Conservation (phyloP, 2,329 filamentous ascomycete genomes). For the Mycosphaerella arachidis region DNA sequence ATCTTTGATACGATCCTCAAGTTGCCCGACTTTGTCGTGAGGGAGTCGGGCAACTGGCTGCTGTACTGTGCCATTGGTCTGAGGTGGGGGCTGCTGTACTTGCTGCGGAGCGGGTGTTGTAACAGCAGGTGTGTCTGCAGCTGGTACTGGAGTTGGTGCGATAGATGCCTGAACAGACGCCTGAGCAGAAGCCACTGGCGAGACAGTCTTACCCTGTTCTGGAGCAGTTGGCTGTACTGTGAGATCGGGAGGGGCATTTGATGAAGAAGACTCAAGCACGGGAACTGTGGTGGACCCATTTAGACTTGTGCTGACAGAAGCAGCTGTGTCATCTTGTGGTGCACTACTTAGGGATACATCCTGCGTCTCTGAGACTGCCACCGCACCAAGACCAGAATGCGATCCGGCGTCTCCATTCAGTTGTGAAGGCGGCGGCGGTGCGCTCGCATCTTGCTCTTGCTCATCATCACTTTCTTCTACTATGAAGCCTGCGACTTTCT, state of each 20-base stretch:
- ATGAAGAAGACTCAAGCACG: conserved; percentile 26
- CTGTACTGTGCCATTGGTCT: conserved; percentile 12
- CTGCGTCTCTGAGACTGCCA: conserved; percentile 33
- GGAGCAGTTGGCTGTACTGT: conserved; percentile 30
- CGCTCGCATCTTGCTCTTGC: conserved; percentile 31
- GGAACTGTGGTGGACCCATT: conserved; percentile 32
- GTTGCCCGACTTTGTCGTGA: conserved; percentile 68
- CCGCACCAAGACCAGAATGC: conserved; percentile 25
- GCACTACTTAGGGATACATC: conserved; percentile 58
- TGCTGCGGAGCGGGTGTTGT: conserved; percentile 10
- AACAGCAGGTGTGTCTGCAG: conserved; percentile 9
- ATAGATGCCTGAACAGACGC: conserved; percentile 16
- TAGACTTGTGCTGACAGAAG: conserved; percentile 31
- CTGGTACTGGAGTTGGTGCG: conserved; percentile 15
- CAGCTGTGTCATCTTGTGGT: conserved; percentile 32
- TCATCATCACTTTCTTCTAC: conserved; percentile 60
- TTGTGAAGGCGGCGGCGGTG: conserved; percentile 23
- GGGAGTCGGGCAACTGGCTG: conserved; percentile 48
- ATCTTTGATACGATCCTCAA: conserved; percentile 88
- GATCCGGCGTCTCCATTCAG: conserved; percentile 24
- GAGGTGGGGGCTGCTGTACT: conserved; percentile 4
- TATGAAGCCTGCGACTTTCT: conserved; percentile 51
- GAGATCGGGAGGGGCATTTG: conserved; percentile 25
- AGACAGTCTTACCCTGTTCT: conserved; percentile 24
- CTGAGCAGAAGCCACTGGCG: conserved; percentile 27